phyloP scores from a whole-genome alignment of 1,284 basidiomycete species.

The Spongiforma sp. region DNA sequence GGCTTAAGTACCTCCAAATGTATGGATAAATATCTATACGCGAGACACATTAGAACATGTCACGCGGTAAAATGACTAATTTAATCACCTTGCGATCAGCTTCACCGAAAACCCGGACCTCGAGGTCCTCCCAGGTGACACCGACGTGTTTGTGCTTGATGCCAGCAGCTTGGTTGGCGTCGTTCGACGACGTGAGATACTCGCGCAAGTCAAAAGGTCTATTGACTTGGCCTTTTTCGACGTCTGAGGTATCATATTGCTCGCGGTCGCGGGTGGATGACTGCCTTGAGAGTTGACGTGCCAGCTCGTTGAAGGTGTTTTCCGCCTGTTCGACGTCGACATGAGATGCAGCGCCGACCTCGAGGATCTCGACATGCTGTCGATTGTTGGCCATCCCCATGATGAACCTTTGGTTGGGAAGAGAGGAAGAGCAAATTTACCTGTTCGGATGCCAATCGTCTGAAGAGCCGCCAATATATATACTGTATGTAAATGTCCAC shows the following conservation, averaged over 20 bases:
- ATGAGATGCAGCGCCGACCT: conserved; percentile 26
- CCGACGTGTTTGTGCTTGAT: conserved; percentile 87
- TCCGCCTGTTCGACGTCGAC: conserved; percentile 55
- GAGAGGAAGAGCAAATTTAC: no score
- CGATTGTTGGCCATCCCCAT: background rate
- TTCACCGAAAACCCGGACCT: conserved; percentile 75
- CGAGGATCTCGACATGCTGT: conserved; percentile 27
- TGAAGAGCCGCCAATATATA: no score
- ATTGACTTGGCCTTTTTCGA: no score
- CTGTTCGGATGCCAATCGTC: no score
- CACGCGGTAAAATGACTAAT: background rate
- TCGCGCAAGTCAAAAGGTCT: conserved; percentile 78
- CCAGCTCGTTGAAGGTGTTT: conserved; percentile 58
- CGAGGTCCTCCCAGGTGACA: conserved; percentile 77
- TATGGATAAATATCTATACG: conserved; percentile 65
- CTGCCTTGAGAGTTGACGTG: conserved; percentile 40
- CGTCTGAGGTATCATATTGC: no score
- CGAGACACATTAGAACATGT: conserved; percentile 4
- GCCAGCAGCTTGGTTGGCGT: conserved; percentile 70
- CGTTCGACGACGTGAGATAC: conserved; percentile 74
- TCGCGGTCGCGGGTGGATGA: conserved; percentile 23
- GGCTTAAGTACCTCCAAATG: conserved; percentile 62
- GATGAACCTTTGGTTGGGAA: no score
- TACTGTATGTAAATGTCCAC: no score
- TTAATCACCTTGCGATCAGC: conserved; percentile 56